Conservation (phyloP, 768 basidiomycete genomes). For the Amyloporia xantha region DNA sequence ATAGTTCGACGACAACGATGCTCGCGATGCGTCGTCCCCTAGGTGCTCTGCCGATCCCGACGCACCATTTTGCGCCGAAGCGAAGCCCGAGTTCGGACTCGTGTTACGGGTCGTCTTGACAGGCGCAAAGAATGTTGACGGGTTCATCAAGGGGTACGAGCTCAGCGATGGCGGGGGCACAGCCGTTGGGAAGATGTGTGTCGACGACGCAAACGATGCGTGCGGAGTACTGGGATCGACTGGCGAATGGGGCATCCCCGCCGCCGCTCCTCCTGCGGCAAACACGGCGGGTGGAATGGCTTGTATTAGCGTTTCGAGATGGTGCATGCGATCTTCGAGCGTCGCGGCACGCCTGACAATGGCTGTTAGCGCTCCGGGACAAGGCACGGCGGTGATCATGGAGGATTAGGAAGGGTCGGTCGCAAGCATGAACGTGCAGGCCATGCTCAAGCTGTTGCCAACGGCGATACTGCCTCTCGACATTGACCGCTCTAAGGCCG, state of each 20-base stretch:
- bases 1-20: conserved; percentile 70
- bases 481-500: not conserved
- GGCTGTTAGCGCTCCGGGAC: not conserved
- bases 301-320: conserved; percentile 77
- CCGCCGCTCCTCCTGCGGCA: conserved; percentile 43
- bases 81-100: conserved; percentile 38
- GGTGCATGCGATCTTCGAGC: conserved; percentile 84
- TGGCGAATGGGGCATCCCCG: conserved; percentile 25
- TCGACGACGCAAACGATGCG: conserved; percentile 33
- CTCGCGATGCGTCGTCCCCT: conserved; percentile 51
- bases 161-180: conserved; percentile 77
- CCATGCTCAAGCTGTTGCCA: too few species aligned
- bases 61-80: conserved; percentile 5
- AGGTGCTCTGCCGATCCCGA: conserved; percentile 34
- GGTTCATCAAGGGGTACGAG: conserved; percentile 73
- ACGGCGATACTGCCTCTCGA: not conserved
- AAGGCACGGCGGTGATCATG: not conserved
- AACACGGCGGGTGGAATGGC: conserved; percentile 81
- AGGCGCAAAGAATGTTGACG: conserved; percentile 67
- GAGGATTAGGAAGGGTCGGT: not conserved
- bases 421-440: not conserved
- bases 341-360: conserved; percentile 63
- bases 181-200: conserved; percentile 42
- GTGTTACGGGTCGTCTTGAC: conserved; percentile 40
- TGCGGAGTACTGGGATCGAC: conserved; percentile 27